Evolutionary conservation across 192 early-diverging fungal genomes (phyloP), one percentile per base, ranked within the genome.

Genomic region (Umbelopsis sp.): DNA sequence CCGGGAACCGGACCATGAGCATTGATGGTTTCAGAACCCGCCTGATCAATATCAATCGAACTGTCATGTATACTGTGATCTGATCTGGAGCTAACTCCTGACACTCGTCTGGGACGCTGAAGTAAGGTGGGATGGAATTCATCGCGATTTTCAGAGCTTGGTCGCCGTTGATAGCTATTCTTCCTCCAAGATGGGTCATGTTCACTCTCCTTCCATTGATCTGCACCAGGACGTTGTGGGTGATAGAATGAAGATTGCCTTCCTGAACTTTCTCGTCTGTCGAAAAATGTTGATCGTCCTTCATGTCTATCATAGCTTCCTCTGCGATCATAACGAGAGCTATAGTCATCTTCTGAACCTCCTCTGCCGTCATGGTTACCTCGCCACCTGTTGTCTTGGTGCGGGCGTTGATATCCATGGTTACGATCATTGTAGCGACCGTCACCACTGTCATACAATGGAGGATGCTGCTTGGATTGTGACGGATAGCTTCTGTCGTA

Each of bases 401-500:
- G 45, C 47, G 65, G 20, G 17, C 74, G 74, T 10, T 45, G 49
- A 36, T 70, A 67, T 6, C 45, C 34, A 59, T 68, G 38, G 16
- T 25, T 52, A 20, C 36, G 38, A 38, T 29, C 52, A 5, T 4
- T 47, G 20, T 62, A 26, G 31, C 68, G 69, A 44, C 34, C n/a
- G 49, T 70, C 29, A 41, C 69, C 51, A 4, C 32, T 21, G 24
- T 43, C 31, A 10, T 26, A 49, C 17, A 65, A 53, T 43, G 36
- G 41, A 10, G 47, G 65, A n/a, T 36, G 29, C 0, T 43, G 62
- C 34, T 26, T 56, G 26, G 31, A 56, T 70, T 71, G 70, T 2
- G 78, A 67, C 11, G 70, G 78, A 45, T 79, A 79, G n/a, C 70
- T 75, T 17, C 78, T 66, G 59, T 79, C 78, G 26, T 79, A 79